Evolutionary conservation across 176 grass and related monocot species (phyloP).

Genomic region (Oryza officinalis): DNA sequence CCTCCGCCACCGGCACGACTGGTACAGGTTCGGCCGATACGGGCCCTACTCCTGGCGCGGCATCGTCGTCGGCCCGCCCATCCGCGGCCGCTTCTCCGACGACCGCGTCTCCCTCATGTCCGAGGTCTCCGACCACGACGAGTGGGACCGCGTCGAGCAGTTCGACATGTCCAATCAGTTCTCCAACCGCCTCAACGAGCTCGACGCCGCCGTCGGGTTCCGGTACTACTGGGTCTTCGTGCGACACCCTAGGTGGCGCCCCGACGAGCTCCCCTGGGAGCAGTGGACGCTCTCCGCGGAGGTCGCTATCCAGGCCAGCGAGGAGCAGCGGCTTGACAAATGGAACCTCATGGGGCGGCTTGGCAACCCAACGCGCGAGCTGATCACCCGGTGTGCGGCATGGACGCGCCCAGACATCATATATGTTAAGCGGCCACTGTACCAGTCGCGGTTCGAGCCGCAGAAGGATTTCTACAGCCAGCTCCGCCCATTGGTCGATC

Average conservation of each 20-base stretch:
- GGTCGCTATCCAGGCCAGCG: slow-evolving; percentile 64
- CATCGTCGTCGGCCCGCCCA: slow-evolving; percentile 85
- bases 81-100: slow-evolving; percentile 90
- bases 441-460: slow-evolving; percentile 86
- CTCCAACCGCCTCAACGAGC: slow-evolving; percentile 59
- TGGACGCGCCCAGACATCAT: slow-evolving; percentile 92
- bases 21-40: slow-evolving; percentile 89
- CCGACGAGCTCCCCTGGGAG: slow-evolving; percentile 71
- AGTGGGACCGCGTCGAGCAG: slow-evolving; percentile 77
- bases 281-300: slow-evolving; percentile 90
- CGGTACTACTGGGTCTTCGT: slow-evolving; percentile 88
- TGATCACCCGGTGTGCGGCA: slow-evolving; percentile 79
- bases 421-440: slow-evolving; percentile 75
- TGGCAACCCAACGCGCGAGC: slow-evolving; percentile 58
- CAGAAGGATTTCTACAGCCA: slow-evolving; percentile 75
- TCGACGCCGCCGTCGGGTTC: slow-evolving; percentile 49
- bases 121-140: slow-evolving; percentile 73
- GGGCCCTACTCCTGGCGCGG: slow-evolving; percentile 95
- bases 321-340: slow-evolving; percentile 67
- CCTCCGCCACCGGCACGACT: slow-evolving; percentile 85
- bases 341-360: slow-evolving; percentile 88
- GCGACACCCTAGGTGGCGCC: slow-evolving; percentile 83
- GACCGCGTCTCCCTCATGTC: slow-evolving; percentile 79
- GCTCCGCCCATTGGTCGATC: slow-evolving; percentile 77
- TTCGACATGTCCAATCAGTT: slow-evolving; percentile 84